phyloP scores from a whole-genome alignment of 2,329 filamentous ascomycete genomes.

The Hypoxylon sp. region DNA sequence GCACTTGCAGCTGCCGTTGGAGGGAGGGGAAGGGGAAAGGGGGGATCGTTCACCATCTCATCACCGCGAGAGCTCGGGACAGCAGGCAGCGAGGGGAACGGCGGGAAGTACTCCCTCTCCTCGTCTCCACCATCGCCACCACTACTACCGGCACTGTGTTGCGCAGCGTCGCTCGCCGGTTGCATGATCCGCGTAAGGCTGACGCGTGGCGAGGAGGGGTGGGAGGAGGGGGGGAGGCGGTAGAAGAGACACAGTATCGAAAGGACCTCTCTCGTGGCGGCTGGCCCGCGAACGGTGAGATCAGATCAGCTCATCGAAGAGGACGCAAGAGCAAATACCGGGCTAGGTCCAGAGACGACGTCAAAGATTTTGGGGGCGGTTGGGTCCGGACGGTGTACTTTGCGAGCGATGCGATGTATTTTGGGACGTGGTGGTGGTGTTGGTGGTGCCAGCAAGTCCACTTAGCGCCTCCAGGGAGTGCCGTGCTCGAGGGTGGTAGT shows the following conservation, averaged over 20 bases:
- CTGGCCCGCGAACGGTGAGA: not conserved
- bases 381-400: not conserved
- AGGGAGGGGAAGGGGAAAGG: not conserved
- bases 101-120: not conserved
- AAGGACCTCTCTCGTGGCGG: slow-evolving; percentile 17
- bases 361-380: not conserved
- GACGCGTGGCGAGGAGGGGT: slow-evolving; percentile 7
- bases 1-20: not conserved
- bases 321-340: not conserved
- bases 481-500: not conserved
- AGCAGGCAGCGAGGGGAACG: not conserved
- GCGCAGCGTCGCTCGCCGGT: slow-evolving; percentile 6
- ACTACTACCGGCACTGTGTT: not conserved
- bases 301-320: not conserved
- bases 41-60: too few species aligned
- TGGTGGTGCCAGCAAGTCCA: not conserved
- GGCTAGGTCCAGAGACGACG: not conserved
- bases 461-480: not conserved
- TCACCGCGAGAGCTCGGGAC: not conserved
- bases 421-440: too few species aligned
- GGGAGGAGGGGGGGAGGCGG: slow-evolving; percentile 14
- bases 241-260: too few species aligned
- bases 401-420: not conserved
- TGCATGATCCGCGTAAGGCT: not conserved
- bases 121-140: not conserved